These are phyloP conservation scores for Plasmodium vivax DNA, from an alignment of 169 alveolate genomes.

Conservation along the genomic window DNA sequence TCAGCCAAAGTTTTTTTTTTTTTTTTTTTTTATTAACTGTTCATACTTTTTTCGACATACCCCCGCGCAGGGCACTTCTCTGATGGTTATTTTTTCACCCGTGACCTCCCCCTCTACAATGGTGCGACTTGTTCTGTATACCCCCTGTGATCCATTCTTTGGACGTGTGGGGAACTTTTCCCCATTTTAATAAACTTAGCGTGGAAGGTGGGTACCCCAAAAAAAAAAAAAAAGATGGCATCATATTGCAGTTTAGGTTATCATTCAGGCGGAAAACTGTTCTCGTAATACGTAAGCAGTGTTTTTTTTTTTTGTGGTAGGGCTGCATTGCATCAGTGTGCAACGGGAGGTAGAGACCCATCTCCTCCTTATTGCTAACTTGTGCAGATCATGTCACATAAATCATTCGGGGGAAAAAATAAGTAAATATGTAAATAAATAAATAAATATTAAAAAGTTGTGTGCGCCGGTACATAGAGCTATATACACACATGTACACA, in stretches of 20 bases:
- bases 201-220: not conserved
- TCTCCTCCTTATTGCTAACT: not conserved
- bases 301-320: not conserved
- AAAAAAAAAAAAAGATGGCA: not conserved
- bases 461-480: not conserved
- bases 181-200: not conserved
- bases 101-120: not conserved
- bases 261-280: not conserved
- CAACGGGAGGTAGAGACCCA: not conserved
- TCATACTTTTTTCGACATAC: not conserved
- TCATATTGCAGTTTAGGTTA: not conserved
- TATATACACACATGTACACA: not conserved
- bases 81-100: not conserved
- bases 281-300: not conserved
- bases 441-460: too few species aligned
- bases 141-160: not conserved
- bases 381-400: not conserved
- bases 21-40: constrained; percentile 4
- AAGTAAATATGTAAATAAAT: too few species aligned
- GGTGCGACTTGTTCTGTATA: not conserved
- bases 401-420: not conserved
- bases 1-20: not conserved
- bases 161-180: not conserved
- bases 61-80: not conserved
- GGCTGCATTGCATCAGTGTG: not conserved